A percentile compares a stretch with the other conserved stretches of the same genome.
Conservation (phyloP, 2,329 filamentous ascomycete species). For the Ophiostoma ips region DNA sequence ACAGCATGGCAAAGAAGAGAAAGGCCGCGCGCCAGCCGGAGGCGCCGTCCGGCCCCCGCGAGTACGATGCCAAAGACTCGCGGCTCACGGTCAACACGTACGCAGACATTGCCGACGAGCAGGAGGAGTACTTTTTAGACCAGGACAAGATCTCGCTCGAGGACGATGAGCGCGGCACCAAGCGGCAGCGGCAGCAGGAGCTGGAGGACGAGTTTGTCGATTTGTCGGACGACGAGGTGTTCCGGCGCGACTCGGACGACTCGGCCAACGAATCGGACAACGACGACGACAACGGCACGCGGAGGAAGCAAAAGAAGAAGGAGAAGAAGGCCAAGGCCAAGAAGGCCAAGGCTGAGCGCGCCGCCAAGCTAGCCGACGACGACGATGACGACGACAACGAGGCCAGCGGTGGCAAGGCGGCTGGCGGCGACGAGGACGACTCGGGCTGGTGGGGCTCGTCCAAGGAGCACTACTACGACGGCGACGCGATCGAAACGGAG, state of each 20-base stretch:
- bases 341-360: slow-evolving; percentile 13
- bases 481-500: slow-evolving; percentile 56
- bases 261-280: slow-evolving; percentile 14
- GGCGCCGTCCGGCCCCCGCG: slow-evolving; percentile 36
- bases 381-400: slow-evolving; percentile 31
- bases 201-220: slow-evolving; percentile 44
- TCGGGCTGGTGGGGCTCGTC: slow-evolving; percentile 75
- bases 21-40: slow-evolving; percentile 45
- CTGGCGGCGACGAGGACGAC: slow-evolving; percentile 41
- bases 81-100: slow-evolving; percentile 50
- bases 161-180: slow-evolving; percentile 63
- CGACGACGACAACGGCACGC: slow-evolving; percentile 10
- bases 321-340: slow-evolving; percentile 21
- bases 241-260: slow-evolving; percentile 17
- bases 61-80: slow-evolving; percentile 42
- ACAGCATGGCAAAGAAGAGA: slow-evolving; percentile 50
- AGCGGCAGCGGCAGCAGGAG: slow-evolving; percentile 56
- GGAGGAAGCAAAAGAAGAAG: slow-evolving; percentile 7
- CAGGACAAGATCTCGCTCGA: slow-evolving; percentile 78
- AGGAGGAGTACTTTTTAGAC: slow-evolving; percentile 84
- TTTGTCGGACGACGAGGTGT: slow-evolving; percentile 47
- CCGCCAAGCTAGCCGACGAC: slow-evolving; percentile 23
- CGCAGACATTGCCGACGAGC: slow-evolving; percentile 81
- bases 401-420: slow-evolving; percentile 44
- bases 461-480: slow-evolving; percentile 84